These are phyloP conservation scores for Leccinum cinnamomeum DNA, from an alignment of 1,284 basidiomycete genomes.

Conservation along the genomic window DNA sequence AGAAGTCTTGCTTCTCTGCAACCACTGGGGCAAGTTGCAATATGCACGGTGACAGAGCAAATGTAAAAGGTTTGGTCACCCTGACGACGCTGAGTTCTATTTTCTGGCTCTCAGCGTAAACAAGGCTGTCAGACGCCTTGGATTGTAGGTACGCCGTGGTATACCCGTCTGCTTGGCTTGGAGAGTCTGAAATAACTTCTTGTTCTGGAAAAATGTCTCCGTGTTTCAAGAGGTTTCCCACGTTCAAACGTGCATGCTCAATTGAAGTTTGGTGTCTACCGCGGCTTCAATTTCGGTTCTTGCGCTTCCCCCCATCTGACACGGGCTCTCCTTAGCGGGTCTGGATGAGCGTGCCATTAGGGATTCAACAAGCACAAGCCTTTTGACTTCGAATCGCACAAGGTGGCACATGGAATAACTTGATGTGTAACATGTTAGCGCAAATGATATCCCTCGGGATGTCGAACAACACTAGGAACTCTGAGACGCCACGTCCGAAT, in stretches of 20 bases:
- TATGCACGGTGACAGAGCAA: neutral
- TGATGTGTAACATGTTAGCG: neutral
- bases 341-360: neutral
- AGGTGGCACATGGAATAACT: neutral
- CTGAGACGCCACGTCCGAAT: neutral
- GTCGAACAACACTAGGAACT: neutral
- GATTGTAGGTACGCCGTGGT: neutral
- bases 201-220: neutral
- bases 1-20: neutral
- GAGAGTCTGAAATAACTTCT: neutral
- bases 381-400: neutral
- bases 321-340: neutral
- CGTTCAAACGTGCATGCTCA: neutral
- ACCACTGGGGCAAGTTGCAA: neutral
- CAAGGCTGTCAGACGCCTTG: neutral
- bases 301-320: neutral
- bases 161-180: neutral
- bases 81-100: neutral
- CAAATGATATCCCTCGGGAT: neutral
- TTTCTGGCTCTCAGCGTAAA: neutral
- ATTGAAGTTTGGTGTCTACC: neutral
- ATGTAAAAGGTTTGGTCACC: neutral
- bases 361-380: neutral
- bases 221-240: neutral
- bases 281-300: neutral